A percentile compares a stretch with the other conserved stretches of the same genome.
These are phyloP conservation scores for Fraxinus sp. DNA, from an alignment of 305 asterid genomes.

Conservation along the genomic window DNA sequence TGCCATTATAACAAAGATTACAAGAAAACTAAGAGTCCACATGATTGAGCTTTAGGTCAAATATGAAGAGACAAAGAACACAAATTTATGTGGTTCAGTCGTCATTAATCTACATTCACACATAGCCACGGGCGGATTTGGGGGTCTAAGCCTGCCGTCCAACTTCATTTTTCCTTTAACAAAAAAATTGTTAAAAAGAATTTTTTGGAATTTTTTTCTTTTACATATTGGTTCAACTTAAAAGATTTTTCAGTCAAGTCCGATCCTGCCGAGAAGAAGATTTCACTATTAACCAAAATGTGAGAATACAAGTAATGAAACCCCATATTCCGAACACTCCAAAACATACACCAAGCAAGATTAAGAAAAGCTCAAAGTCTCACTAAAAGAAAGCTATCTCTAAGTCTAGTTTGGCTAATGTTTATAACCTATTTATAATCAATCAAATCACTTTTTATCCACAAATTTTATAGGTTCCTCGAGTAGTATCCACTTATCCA, in stretches of 20 bases:
- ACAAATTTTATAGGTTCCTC: neutral
- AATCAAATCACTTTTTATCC: no score
- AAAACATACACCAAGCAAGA: neutral
- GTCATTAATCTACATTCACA: neutral
- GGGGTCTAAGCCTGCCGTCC: no score
- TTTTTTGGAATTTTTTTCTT: no score
- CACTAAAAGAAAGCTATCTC: neutral
- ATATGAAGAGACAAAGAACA: neutral
- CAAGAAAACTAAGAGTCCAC: neutral
- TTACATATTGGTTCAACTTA: neutral
- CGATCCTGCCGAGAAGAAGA: neutral
- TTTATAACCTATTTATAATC: no score
- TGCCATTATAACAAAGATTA: no score
- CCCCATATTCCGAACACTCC: neutral
- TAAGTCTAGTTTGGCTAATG: neutral
- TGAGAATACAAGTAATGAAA: neutral
- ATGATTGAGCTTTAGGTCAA: neutral
- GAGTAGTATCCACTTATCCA: neutral
- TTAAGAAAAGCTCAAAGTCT: neutral
- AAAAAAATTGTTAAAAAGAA: no score
- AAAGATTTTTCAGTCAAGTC: neutral
- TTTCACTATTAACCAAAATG: neutral
- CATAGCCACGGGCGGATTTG: neutral
- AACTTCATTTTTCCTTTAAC: no score
- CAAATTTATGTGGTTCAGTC: neutral